Conservation (phyloP, 352 stramenopile genomes). For the Phytophthora citrophthora region DNA sequence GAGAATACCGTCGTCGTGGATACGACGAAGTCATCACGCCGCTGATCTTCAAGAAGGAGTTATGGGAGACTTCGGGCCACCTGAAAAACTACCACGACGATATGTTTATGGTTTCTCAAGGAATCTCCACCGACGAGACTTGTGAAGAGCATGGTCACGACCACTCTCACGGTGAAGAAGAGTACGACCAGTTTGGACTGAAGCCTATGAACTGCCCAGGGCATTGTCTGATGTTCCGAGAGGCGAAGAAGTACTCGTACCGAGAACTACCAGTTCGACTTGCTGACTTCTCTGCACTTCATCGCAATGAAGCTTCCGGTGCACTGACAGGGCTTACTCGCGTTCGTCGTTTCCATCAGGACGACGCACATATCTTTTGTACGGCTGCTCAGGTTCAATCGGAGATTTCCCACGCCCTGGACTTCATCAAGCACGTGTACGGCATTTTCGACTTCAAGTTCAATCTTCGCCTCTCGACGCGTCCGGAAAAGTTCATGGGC, state of each 20-base stretch:
- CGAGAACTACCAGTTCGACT: slow-evolving; percentile 94
- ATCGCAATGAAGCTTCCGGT: slow-evolving; percentile 95
- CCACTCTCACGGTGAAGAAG: slow-evolving; percentile 30
- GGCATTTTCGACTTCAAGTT: slow-evolving; percentile 96
- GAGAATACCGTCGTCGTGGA: slow-evolving; percentile 87
- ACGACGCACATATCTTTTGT: slow-evolving; percentile 99
- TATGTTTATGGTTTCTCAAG: slow-evolving; percentile 94
- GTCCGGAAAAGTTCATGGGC: slow-evolving; percentile 95
- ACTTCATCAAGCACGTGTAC: slow-evolving; percentile 96
- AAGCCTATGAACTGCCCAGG: slow-evolving; percentile 99
- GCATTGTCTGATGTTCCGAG: slow-evolving; percentile 97
- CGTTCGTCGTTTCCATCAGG: slow-evolving; percentile 98
- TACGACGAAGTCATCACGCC: slow-evolving; percentile 98
- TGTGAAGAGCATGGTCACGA: slow-evolving; percentile 25
- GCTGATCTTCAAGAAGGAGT: slow-evolving; percentile 97
- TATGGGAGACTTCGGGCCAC: slow-evolving; percentile 98
- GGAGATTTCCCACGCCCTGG: slow-evolving; percentile 94
- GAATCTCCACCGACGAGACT: slow-evolving; percentile 49
- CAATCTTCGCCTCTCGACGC: slow-evolving; percentile 93
- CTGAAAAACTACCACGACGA: slow-evolving; percentile 97
- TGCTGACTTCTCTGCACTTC: slow-evolving; percentile 96
- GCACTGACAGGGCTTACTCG: slow-evolving; percentile 97
- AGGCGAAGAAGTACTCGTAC: slow-evolving; percentile 95
- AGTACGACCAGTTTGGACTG: slow-evolving; percentile 94
- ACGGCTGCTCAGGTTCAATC: slow-evolving; percentile 94